A percentile compares a stretch with the other conserved stretches of the same genome.
Conservation (phyloP, 495 filamentous ascomycete genomes). For the Cryomyces minteri region DNA sequence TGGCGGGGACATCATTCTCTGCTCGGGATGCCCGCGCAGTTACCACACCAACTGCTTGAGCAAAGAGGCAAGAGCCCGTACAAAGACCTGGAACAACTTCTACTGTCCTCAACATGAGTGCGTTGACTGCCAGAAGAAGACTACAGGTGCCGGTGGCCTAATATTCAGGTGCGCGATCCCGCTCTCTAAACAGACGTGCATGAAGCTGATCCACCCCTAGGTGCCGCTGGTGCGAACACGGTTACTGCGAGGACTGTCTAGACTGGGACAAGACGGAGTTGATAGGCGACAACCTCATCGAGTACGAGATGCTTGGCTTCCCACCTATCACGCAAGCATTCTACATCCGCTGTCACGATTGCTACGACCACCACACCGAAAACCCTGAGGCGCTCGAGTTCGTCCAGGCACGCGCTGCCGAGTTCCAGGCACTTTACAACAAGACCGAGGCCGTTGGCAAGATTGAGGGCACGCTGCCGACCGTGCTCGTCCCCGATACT, state of each 20-base stretch:
- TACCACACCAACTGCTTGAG: conserved; percentile 37
- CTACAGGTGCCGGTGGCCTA: conserved; percentile 37
- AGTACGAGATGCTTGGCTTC: conserved; percentile 32
- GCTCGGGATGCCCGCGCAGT: conserved; percentile 34
- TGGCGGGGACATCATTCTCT: conserved; percentile 26
- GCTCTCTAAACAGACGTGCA: neutral
- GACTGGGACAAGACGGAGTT: conserved; percentile 33
- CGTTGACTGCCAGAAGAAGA: conserved; percentile 32
- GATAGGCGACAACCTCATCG: conserved; percentile 30
- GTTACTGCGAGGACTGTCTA: conserved; percentile 44
- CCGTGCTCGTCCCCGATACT: neutral
- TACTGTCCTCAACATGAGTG: conserved; percentile 43
- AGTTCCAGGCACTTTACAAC: conserved; percentile 10
- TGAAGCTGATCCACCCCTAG: neutral
- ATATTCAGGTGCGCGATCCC: conserved; percentile 23
- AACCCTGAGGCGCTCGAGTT: conserved; percentile 13
- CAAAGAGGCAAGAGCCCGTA: conserved; percentile 17
- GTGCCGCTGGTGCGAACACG: conserved; percentile 36
- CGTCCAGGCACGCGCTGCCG: conserved; percentile 11
- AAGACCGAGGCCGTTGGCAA: neutral
- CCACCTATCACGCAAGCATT: conserved; percentile 23
- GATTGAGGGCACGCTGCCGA: neutral
- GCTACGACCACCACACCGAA: conserved; percentile 20
- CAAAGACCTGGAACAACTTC: conserved; percentile 22
- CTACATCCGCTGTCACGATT: conserved; percentile 30